Percentiles rank a stretch among this genome's conserved stretches.
These are phyloP conservation scores for Thamnidium elegans DNA, from an alignment of 192 early-diverging fungal genomes.

Conservation along the genomic window DNA sequence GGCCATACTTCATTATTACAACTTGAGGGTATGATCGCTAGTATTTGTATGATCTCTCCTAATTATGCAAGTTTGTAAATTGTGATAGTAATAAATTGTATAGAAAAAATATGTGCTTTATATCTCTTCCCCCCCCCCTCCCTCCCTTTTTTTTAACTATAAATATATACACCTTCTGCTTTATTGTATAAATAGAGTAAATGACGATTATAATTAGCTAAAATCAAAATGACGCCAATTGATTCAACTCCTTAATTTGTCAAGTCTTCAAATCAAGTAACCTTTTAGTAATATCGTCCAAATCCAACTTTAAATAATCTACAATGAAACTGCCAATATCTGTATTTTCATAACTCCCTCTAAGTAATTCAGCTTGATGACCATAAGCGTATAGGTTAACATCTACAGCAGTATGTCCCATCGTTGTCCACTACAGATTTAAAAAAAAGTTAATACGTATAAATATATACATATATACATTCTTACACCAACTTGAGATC, in stretches of 20 bases:
- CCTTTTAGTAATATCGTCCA: constrained; percentile 44
- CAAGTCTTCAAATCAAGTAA: too few species aligned
- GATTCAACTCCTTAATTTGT: too few species aligned
- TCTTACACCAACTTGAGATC: constrained; percentile 59
- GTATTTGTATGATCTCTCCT: constrained; percentile 41
- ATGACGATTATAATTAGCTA: too few species aligned
- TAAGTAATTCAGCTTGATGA: constrained; percentile 50
- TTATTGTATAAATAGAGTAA: too few species aligned
- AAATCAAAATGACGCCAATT: too few species aligned
- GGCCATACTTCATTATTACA: constrained; percentile 85
- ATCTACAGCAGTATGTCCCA: constrained; percentile 92
- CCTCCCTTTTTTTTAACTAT: too few species aligned
- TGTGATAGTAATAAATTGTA: too few species aligned
- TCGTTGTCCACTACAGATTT: constrained; percentile 68
- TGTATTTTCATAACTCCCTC: constrained; percentile 86
- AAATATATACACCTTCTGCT: too few species aligned
- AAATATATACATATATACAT: not conserved
- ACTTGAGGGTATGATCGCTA: constrained; percentile 76
- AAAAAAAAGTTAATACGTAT: not conserved
- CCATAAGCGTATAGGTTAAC: constrained; percentile 93
- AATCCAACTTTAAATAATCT: constrained; percentile 57
- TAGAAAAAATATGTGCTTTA: too few species aligned
- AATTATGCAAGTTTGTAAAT: too few species aligned
- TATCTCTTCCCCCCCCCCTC: too few species aligned
- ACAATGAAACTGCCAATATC: constrained; percentile 76